A percentile compares a stretch with the other conserved stretches of the same genome.
These are phyloP conservation scores for Solanum tarijense DNA, from an alignment of 257 asterid species.

Conservation along the genomic window DNA sequence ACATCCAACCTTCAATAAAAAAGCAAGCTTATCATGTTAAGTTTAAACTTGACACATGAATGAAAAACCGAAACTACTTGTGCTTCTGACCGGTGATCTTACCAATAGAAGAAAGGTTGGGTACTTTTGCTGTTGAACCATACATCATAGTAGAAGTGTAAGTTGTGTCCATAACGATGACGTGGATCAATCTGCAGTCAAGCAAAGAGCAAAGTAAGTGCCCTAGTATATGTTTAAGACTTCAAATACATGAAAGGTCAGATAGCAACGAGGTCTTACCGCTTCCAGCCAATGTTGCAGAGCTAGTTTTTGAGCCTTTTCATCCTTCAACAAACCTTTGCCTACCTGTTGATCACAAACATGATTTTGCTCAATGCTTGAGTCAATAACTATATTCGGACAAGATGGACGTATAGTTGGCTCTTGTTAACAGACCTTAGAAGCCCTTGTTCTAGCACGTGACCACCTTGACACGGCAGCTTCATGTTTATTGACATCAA, in stretches of 20 bases:
- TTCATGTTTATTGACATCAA: conserved; percentile 35
- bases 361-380: background rate
- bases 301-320: conserved; percentile 65
- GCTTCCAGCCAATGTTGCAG: conserved; percentile 86
- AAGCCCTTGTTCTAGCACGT: conserved; percentile 49
- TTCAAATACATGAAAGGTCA: background rate
- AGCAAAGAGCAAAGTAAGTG: background rate
- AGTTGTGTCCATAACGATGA: conserved; percentile 69
- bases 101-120: conserved; percentile 81
- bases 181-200: conserved; percentile 62
- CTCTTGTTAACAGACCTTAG: conserved; percentile 31
- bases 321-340: conserved; percentile 59
- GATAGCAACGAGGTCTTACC: conserved; percentile 21
- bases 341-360: conserved; percentile 40
- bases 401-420: background rate
- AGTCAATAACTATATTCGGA: background rate
- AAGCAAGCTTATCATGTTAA: background rate
- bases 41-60: background rate
- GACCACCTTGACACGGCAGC: conserved; percentile 58
- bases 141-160: conserved; percentile 51
- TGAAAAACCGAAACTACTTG: background rate
- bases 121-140: conserved; percentile 52
- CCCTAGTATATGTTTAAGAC: background rate
- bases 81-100: background rate
- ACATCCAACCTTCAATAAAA: conserved; percentile 50